These are phyloP conservation scores for Chernovozyma aurita DNA, from an alignment of 1,139 yeast species.

Conservation along the genomic window DNA sequence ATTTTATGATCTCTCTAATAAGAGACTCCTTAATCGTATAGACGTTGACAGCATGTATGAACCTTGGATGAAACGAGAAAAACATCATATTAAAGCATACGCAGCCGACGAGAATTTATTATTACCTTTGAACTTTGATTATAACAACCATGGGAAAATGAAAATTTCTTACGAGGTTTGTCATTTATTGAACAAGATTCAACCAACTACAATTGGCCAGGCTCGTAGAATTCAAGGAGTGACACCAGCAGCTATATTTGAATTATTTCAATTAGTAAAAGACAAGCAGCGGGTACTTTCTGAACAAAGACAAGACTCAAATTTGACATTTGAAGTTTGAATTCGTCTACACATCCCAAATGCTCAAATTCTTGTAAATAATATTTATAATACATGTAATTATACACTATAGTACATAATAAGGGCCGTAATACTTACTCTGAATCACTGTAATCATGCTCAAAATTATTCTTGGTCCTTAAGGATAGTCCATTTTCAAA, in stretches of 20 bases:
- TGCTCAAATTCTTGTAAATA: slow-evolving; percentile 1
- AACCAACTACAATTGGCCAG: slow-evolving; percentile 90
- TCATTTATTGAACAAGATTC: slow-evolving; percentile 61
- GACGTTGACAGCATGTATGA: slow-evolving; percentile 80
- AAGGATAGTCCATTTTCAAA: too few relatives aligned
- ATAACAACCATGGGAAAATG: slow-evolving; percentile 40
- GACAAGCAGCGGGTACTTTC: slow-evolving; percentile 22
- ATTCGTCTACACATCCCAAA: not conserved
- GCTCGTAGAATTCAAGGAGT: slow-evolving; percentile 93
- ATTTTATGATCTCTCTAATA: slow-evolving; percentile 30
- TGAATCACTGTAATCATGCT: slow-evolving; percentile 1
- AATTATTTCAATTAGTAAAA: slow-evolving; percentile 48
- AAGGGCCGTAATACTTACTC: too few relatives aligned
- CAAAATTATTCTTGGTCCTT: not conserved
- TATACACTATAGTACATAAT: slow-evolving; percentile 7
- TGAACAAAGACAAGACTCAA: slow-evolving; percentile 6
- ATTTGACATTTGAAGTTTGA: slow-evolving; percentile 1
- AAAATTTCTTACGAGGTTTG: slow-evolving; percentile 74
- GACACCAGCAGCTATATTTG: slow-evolving; percentile 81
- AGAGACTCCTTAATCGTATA: slow-evolving; percentile 54
- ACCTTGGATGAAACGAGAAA: slow-evolving; percentile 75
- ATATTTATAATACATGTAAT: slow-evolving; percentile 2
- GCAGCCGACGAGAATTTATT: slow-evolving; percentile 73
- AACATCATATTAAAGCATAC: slow-evolving; percentile 67
- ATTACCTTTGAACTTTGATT: slow-evolving; percentile 65